These are phyloP conservation scores for Celoporthe dispersa DNA, from an alignment of 2,329 filamentous ascomycete species.

Conservation along the genomic window DNA sequence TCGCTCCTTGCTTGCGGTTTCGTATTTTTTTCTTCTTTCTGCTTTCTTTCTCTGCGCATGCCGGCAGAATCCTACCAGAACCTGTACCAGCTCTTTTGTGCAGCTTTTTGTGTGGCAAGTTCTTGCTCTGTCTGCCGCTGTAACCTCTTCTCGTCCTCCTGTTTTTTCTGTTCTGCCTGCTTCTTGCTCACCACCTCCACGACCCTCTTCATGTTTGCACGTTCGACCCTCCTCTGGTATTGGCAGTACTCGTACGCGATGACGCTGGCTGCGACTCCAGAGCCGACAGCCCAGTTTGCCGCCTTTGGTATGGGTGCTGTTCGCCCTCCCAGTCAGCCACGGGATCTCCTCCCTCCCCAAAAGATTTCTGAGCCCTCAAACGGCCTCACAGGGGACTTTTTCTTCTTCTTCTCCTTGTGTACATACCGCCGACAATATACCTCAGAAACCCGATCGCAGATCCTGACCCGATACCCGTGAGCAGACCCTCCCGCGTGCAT, in stretches of 20 bases:
- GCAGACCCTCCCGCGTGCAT: constrained; percentile 80
- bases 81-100: constrained; percentile 56
- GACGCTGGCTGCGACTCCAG: constrained; percentile 72
- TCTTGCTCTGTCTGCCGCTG: constrained; percentile 40
- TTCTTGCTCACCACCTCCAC: constrained; percentile 81
- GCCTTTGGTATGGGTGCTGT: constrained; percentile 64
- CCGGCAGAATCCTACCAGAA: constrained; percentile 51
- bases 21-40: neutral
- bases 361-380: neutral
- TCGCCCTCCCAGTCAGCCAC: neutral
- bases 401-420: no score
- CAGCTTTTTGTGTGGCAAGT: constrained; percentile 35
- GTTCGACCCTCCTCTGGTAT: constrained; percentile 72
- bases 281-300: constrained; percentile 84
- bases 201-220: constrained; percentile 81
- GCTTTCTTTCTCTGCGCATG: neutral
- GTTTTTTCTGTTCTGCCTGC: constrained; percentile 59
- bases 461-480: constrained; percentile 82
- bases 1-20: constrained; percentile 26
- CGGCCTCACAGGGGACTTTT: neutral
- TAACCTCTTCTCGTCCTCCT: constrained; percentile 55
- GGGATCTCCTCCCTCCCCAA: neutral
- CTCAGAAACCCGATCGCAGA: constrained; percentile 76
- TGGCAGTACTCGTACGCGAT: constrained; percentile 85
- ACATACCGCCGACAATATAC: constrained; percentile 73